Evolutionary conservation across 371 early-diverging fungal genomes (phyloP), one percentile per base, ranked within the genome.

Genomic region (Mortierella sp.): DNA sequence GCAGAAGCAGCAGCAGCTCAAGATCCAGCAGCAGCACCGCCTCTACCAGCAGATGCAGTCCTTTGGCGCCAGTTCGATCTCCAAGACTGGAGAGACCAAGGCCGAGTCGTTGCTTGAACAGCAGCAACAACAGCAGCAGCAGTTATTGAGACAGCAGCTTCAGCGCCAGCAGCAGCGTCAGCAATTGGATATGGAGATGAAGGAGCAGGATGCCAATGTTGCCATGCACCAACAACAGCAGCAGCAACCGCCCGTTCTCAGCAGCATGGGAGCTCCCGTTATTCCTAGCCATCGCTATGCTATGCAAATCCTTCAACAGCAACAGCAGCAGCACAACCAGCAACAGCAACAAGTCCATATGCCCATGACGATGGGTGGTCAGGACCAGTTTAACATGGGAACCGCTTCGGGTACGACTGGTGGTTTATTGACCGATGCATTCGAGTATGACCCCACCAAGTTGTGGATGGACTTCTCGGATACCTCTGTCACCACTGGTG

Each of bases 111-210:
- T 75, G 71, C 51, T 79, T 46, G 79, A 79, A 51, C 79, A 79
- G 51, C 79, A 79, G 51, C 84, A 84, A 38, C 74, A 58, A 3
- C 84, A 84, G 38, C 84, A 84, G 8, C 84, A 81, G 38, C 84
- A 84, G 63, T 55, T 84, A 49, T 48, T 84, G 73, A 75, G 79
- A 70, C 85, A 85, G n/a, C 85, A 81, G 29, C 79, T 85, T 24
- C 84, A 84, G 75, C 84, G 84, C 27, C 84, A 84, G 21, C 84
- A 84, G 56, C 82, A 81, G 55, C 85, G 81, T 16, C 85, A 85
- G 58, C 85, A 85, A 43, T 54, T 81, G 38, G 85, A 85, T 43
- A 72, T 74, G 71, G 85, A 80, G 63, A 78, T 77, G 76, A 81
- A 81, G 76, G 76, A 73, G 2, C 81, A 78, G 55, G 78, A 76